Percentiles rank a stretch among this genome's conserved stretches.
These are phyloP conservation scores for Ilyonectria sp. DNA, from an alignment of 2,329 filamentous ascomycete genomes.

Conservation along the genomic window DNA sequence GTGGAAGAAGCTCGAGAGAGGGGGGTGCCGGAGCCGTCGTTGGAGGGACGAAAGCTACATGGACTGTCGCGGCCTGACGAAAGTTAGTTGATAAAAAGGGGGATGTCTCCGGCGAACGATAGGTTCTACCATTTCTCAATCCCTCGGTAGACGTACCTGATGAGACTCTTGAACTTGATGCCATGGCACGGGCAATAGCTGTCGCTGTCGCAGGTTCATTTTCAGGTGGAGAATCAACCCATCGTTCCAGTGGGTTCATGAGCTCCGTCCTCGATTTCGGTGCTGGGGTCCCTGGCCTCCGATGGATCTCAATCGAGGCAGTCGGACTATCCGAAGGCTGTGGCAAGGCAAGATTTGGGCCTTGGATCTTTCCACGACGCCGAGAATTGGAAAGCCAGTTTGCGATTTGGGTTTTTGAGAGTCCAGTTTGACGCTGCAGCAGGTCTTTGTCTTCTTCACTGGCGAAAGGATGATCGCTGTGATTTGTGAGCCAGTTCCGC, in stretches of 20 bases:
- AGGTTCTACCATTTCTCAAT: not conserved
- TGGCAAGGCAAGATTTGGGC: constrained; percentile 39
- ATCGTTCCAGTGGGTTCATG: constrained; percentile 44
- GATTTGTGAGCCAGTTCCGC: constrained; percentile 36
- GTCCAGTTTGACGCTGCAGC: constrained; percentile 78
- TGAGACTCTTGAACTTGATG: not conserved
- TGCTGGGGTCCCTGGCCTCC: constrained; percentile 13
- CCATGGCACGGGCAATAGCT: constrained; percentile 46
- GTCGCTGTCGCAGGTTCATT: constrained; percentile 47
- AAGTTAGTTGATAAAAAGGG: not conserved
- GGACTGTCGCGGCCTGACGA: constrained; percentile 2
- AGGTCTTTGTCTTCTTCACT: constrained; percentile 84
- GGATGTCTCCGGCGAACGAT: not conserved
- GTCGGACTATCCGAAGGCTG: not conserved
- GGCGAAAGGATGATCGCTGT: constrained; percentile 80
- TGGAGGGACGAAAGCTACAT: not conserved
- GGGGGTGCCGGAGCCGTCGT: constrained; percentile 7
- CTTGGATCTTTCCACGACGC: constrained; percentile 79
- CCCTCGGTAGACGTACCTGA: constrained; percentile 5
- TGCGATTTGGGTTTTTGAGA: constrained; percentile 83
- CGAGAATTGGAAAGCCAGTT: constrained; percentile 92
- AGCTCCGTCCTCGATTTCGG: not conserved
- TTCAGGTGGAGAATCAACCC: constrained; percentile 49
- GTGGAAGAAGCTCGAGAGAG: constrained; percentile 37
- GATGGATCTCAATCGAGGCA: constrained; percentile 13